These are phyloP conservation scores for Tetracentron sinense DNA, from an alignment of 164 flowering plant species.

Conservation along the genomic window DNA sequence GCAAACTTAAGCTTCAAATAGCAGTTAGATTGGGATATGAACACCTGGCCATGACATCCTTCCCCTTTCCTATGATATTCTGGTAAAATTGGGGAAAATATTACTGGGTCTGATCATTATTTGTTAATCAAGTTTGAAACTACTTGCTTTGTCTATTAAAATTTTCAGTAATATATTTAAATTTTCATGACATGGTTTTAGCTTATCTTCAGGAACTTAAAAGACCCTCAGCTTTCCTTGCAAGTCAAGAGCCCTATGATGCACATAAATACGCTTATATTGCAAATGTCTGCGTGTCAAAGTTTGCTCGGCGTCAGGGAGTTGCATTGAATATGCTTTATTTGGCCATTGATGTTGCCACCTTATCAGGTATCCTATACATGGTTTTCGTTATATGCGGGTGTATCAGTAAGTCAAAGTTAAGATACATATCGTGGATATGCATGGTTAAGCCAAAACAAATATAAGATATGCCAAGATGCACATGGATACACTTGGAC, in stretches of 20 bases:
- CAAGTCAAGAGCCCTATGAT: conserved; percentile 42
- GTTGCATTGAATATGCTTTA: conserved; percentile 55
- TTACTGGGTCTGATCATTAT: too few relatives aligned
- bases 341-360: conserved; percentile 53
- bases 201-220: conserved; percentile 38
- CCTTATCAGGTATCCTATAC: conserved; percentile 34
- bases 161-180: too few relatives aligned
- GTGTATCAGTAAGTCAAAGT: too few relatives aligned
- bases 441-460: too few relatives aligned
- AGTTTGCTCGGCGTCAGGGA: conserved; percentile 64
- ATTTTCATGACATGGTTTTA: neutral
- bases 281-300: conserved; percentile 60
- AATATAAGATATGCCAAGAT: too few relatives aligned
- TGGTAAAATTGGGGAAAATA: too few relatives aligned
- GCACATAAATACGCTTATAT: conserved; percentile 55
- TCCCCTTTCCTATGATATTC: too few relatives aligned
- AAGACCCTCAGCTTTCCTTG: conserved; percentile 30
- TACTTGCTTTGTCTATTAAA: too few relatives aligned
- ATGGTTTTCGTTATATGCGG: too few relatives aligned
- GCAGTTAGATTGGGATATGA: neutral
- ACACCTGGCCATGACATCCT: neutral
- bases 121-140: too few relatives aligned
- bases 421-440: too few relatives aligned
- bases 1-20: neutral
- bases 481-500: too few relatives aligned